A percentile compares a stretch with the other conserved stretches of the same genome.
phyloP scores from a whole-genome alignment of 805 yeast genomes.

The Lachancea kluyveri region DNA sequence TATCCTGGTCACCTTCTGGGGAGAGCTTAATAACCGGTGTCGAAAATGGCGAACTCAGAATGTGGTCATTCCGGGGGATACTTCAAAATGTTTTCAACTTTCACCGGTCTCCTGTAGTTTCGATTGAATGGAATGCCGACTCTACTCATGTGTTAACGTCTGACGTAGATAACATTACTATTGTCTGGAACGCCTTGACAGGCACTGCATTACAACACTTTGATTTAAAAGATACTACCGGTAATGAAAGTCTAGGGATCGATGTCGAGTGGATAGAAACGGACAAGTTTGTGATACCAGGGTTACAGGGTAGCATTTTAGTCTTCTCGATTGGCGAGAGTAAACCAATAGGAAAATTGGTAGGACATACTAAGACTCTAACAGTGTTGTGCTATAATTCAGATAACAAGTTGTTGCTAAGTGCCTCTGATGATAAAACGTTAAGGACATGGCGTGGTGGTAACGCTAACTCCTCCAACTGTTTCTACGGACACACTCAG shows the following conservation, averaged over 20 bases:
- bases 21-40: constrained; percentile 55
- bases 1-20: constrained; percentile 67
- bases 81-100: constrained; percentile 48
- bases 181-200: constrained; percentile 61
- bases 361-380: constrained; percentile 63
- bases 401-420: constrained; percentile 49
- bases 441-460: constrained; percentile 73
- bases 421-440: constrained; percentile 71
- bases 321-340: constrained; percentile 47
- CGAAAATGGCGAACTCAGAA: constrained; percentile 63
- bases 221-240: constrained; percentile 27
- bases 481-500: constrained; percentile 48
- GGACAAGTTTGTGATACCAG: constrained; percentile 65
- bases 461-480: constrained; percentile 44
- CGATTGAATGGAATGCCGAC: constrained; percentile 54
- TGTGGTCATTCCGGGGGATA: constrained; percentile 74
- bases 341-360: constrained; percentile 43
- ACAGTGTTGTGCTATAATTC: constrained; percentile 50
- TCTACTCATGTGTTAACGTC: constrained; percentile 51
- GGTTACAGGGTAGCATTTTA: constrained; percentile 45
- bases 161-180: constrained; percentile 48
- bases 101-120: constrained; percentile 49
- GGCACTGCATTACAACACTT: constrained; percentile 45
- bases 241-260: constrained; percentile 34
- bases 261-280: constrained; percentile 73